Evolutionary conservation across 805 yeast genomes (phyloP), one percentile per base, ranked within the genome.

Genomic region (Lipomyces sp.): DNA sequence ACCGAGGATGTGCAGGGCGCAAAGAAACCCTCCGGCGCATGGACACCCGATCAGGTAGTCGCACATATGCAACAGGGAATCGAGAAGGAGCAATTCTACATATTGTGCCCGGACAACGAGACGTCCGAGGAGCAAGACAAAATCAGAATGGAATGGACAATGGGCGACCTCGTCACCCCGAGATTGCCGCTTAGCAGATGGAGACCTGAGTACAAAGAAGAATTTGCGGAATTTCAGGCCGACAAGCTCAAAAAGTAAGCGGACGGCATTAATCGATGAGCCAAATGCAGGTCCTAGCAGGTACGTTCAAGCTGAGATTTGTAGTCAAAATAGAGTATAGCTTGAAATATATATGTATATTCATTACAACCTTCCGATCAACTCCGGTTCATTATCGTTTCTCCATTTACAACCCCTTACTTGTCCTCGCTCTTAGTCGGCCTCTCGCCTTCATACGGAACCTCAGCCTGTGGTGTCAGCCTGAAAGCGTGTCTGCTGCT

Each of bases 391-490:
- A n/a, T n/a, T n/a, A n/a, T n/a, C n/a, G n/a, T n/a, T n/a, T n/a
- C n/a, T n/a, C n/a, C n/a, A n/a, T n/a, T n/a, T n/a, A n/a, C n/a
- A n/a, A n/a, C n/a, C n/a, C n/a, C n/a, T n/a, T n/a, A n/a, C n/a
- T n/a, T n/a, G n/a, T n/a, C n/a, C n/a, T n/a, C n/a, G n/a, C n/a
- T n/a, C n/a, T n/a, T n/a, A n/a, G n/a, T n/a, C n/a, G n/a, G n/a
- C n/a, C n/a, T n/a, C n/a, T n/a, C n/a, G n/a, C n/a, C 44, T 38
- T 55, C 62, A 7, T 29, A 19, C 3, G 89, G 89, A 64, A 83
- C 73, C 65, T 84, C 91, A 19, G 83, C 90, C 63, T 81, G 79
- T 2, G 90, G 86, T 24, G 90, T 84, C 53, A 83, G 72, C 68
- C 91, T 75, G 69, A 80, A 81, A n/a, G 85, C 84, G 61, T 84